phyloP scores from a whole-genome alignment of 345 rosid genomes.

The Salix brachista region DNA sequence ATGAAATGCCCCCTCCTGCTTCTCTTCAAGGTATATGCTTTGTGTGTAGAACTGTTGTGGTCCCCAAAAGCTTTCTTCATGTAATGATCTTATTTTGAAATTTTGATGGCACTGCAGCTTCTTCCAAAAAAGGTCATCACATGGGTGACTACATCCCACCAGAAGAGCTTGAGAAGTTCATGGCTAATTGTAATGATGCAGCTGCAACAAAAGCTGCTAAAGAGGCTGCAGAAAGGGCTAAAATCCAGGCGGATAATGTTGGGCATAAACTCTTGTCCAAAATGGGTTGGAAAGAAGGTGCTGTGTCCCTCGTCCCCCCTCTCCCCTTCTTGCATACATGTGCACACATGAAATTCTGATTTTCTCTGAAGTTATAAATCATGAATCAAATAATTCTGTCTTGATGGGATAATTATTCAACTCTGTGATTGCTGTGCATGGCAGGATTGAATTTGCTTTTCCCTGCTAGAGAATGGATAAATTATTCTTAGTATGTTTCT shows the following conservation, averaged over 20 bases:
- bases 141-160: conserved; percentile 97
- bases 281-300: conserved; percentile 99
- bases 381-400: not conserved
- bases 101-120: conserved; percentile 27
- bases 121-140: conserved; percentile 81
- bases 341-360: not conserved
- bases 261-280: conserved; percentile 91
- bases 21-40: conserved; percentile 60
- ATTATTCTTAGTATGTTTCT: not conserved
- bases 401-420: not conserved
- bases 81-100: not conserved
- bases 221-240: conserved; percentile 75
- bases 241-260: conserved; percentile 91
- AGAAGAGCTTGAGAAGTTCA: conserved; percentile 89
- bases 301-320: not conserved
- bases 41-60: not conserved
- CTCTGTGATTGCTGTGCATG: not conserved
- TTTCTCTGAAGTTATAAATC: not conserved
- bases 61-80: conserved; percentile 6
- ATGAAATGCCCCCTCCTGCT: conserved; percentile 98
- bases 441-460: not conserved
- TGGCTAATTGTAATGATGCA: conserved; percentile 77
- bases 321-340: not conserved
- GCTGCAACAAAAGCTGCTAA: conserved; percentile 56
- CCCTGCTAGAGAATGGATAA: not conserved